These are phyloP conservation scores for Cercospora zeina DNA, from an alignment of 2,329 filamentous ascomycete genomes.

Conservation along the genomic window DNA sequence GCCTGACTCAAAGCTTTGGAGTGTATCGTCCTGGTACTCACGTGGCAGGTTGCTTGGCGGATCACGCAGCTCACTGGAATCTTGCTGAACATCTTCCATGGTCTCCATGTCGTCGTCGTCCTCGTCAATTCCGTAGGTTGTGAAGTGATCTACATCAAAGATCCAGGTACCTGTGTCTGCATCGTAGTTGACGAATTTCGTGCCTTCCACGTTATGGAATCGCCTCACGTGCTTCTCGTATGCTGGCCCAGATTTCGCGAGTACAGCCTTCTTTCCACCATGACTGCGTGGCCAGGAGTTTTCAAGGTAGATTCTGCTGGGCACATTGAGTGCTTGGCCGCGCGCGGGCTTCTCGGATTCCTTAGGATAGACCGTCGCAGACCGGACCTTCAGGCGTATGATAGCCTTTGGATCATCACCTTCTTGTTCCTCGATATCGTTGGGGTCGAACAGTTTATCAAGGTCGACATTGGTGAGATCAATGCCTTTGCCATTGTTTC, in stretches of 20 bases:
- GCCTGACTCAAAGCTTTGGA: conserved; percentile 34
- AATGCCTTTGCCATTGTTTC: conserved; percentile 43
- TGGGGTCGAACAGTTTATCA: conserved; percentile 71
- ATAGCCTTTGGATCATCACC: conserved; percentile 47
- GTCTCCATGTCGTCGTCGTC: conserved; percentile 56
- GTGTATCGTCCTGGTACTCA: conserved; percentile 30
- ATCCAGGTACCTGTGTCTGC: conserved; percentile 79
- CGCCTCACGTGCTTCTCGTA: conserved; percentile 81
- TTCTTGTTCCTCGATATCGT: conserved; percentile 10
- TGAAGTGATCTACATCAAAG: conserved; percentile 95
- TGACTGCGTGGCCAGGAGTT: conserved; percentile 85
- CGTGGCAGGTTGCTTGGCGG: conserved; percentile 31
- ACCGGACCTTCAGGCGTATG: conserved; percentile 73
- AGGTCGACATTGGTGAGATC: conserved; percentile 78
- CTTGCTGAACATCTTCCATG: conserved; percentile 59
- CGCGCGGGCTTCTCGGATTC: conserved; percentile 74
- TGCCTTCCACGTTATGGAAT: conserved; percentile 75
- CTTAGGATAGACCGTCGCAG: conserved; percentile 82
- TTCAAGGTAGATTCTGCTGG: conserved; percentile 80
- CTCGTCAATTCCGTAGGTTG: conserved; percentile 86
- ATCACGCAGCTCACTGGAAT: conserved; percentile 45
- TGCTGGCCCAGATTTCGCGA: conserved; percentile 62
- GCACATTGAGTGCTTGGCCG: conserved; percentile 89
- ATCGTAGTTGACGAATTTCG: conserved; percentile 79
- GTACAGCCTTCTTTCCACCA: conserved; percentile 54